Percentiles rank a stretch among this genome's conserved stretches.
Evolutionary conservation across 352 stramenopile genomes (phyloP).

Genomic region (Peronosclerospora sorghi): DNA sequence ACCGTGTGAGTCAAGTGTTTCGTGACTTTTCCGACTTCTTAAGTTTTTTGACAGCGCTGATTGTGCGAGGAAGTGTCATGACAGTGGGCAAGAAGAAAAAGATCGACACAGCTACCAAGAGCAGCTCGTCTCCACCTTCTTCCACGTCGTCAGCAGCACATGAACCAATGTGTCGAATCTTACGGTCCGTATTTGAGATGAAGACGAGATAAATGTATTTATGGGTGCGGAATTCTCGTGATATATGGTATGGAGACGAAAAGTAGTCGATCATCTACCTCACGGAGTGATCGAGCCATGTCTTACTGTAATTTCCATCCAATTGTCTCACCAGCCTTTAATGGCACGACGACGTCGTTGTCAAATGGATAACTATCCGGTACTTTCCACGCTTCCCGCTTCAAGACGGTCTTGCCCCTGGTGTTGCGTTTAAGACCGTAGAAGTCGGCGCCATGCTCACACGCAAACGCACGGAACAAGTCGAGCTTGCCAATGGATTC

Average conservation of each 20-base stretch:
- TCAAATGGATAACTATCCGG: constrained; percentile 88
- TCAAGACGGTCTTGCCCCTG: constrained; percentile 71
- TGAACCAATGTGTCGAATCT: constrained; percentile 36
- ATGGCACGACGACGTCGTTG: constrained; percentile 72
- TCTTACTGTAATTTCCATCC: constrained; percentile 69
- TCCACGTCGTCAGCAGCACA: constrained; percentile 4
- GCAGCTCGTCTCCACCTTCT: not conserved
- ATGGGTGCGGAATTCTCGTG: constrained; percentile 29
- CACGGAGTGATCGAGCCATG: not conserved
- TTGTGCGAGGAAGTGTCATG: constrained; percentile 70
- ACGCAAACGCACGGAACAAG: constrained; percentile 91
- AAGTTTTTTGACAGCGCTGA: constrained; percentile 69
- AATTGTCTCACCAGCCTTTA: constrained; percentile 89
- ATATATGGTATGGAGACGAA: not conserved
- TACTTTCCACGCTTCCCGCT: constrained; percentile 86
- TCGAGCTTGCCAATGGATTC: constrained; percentile 88
- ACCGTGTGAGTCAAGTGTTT: constrained; percentile 75
- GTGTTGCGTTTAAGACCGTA: constrained; percentile 92
- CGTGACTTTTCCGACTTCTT: constrained; percentile 76
- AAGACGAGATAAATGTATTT: constrained; percentile 36
- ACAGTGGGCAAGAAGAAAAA: constrained; percentile 39
- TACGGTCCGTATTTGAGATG: constrained; percentile 57
- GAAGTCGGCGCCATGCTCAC: constrained; percentile 92
- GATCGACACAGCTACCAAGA: constrained; percentile 1
- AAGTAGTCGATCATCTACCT: constrained; percentile 1